phyloP scores from a whole-genome alignment of 306 rosid species.

The Amphicarpaea edgeworthii region DNA sequence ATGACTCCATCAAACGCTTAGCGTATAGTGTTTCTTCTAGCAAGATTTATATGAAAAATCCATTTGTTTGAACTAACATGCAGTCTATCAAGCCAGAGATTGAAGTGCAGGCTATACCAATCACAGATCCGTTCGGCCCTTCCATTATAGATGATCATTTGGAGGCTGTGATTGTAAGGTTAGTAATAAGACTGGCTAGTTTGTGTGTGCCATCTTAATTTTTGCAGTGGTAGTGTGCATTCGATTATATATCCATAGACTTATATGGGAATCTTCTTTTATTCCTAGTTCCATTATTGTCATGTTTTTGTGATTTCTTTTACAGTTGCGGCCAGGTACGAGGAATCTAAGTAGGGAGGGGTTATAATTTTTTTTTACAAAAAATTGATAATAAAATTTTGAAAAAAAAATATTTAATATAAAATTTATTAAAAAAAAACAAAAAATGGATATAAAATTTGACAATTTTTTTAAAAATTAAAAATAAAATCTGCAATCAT shows the following conservation, averaged over 20 bases:
- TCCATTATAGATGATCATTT: conserved; percentile 81
- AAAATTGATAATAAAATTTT: no score
- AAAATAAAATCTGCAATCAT: no score
- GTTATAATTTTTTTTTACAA: no score
- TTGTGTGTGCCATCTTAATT: conserved; percentile 14
- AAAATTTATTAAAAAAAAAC: no score
- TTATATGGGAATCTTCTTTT: neutral
- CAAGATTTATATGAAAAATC: neutral
- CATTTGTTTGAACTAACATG: conserved; percentile 25
- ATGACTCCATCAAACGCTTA: neutral
- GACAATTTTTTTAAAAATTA: no score
- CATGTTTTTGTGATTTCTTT: conserved; percentile 34
- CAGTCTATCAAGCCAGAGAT: conserved; percentile 89
- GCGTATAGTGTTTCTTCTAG: conserved; percentile 15
- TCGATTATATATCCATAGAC: conserved; percentile 10
- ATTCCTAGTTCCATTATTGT: conserved; percentile 1
- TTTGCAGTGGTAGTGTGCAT: conserved; percentile 23
- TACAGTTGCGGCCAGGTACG: no score
- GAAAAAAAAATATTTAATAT: no score
- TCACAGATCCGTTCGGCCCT: conserved; percentile 93
- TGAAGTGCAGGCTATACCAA: conserved; percentile 80
- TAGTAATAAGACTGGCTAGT: conserved; percentile 29
- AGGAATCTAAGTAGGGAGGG: no score
- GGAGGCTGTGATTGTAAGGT: conserved; percentile 97
- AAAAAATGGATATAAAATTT: no score